A percentile compares a stretch with the other conserved stretches of the same genome.
phyloP scores from a whole-genome alignment of 2,329 filamentous ascomycete genomes.

The Talaromyces sp. region DNA sequence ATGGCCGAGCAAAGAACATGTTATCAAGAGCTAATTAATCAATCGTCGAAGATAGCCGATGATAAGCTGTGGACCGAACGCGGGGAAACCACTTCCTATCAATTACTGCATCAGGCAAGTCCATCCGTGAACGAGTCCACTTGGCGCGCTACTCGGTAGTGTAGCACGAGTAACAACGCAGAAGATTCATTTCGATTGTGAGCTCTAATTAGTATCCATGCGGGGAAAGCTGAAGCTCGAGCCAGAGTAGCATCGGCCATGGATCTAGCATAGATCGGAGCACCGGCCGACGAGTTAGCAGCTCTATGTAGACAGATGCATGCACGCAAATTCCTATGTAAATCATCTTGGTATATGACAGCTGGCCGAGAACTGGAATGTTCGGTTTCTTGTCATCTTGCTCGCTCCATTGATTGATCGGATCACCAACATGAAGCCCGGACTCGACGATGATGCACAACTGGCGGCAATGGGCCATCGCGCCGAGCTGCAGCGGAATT shows the following conservation, averaged over 20 bases:
- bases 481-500: background rate
- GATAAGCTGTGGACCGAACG: background rate
- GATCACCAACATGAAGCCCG: background rate
- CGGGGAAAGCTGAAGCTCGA: background rate
- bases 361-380: background rate
- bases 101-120: background rate
- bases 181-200: background rate
- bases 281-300: background rate
- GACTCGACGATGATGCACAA: background rate
- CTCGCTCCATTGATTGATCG: background rate
- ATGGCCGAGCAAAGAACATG: background rate
- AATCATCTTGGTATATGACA: background rate
- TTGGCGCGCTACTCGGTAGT: background rate
- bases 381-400: background rate
- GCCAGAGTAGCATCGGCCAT: background rate
- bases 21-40: background rate
- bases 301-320: background rate
- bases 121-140: background rate
- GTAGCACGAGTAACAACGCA: background rate
- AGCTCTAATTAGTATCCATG: background rate
- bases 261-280: background rate
- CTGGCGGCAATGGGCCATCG: background rate
- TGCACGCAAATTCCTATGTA: background rate
- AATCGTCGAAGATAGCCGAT: background rate
- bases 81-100: background rate